These are phyloP conservation scores for Termitomyces sp. DNA, from an alignment of 768 basidiomycete species.

Conservation along the genomic window DNA sequence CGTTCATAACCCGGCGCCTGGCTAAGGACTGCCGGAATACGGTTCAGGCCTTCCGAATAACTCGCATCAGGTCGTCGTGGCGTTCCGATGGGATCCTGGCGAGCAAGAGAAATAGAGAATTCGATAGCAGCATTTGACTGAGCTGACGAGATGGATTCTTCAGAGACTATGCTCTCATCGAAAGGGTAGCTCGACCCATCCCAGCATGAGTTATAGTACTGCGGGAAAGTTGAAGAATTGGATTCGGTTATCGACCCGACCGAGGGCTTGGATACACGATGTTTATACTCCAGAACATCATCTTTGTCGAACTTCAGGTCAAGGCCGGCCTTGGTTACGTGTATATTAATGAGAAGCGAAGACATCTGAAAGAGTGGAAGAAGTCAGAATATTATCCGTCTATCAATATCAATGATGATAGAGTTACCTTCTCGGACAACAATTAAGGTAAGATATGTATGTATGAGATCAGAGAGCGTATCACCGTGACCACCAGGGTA, in stretches of 20 bases:
- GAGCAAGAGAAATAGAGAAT: neutral
- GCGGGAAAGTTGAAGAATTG: neutral
- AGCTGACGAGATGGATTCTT: neutral
- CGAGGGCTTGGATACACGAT: neutral
- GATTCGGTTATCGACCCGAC: neutral
- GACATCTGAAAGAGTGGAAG: neutral
- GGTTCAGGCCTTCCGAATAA: neutral
- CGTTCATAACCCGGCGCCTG: neutral
- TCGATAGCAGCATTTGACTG: neutral
- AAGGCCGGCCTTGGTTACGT: neutral
- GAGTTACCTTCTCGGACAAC: neutral
- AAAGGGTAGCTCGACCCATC: neutral
- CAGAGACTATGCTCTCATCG: neutral
- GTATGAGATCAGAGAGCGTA: neutral
- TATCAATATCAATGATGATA: too few relatives aligned
- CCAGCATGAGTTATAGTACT: neutral
- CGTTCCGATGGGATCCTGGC: slow-evolving; percentile 1
- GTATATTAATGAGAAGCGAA: neutral
- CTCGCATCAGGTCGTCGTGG: neutral
- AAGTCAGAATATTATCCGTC: neutral
- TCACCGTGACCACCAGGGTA: neutral
- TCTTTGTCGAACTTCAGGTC: neutral
- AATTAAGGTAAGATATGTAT: neutral
- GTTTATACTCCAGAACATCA: neutral
- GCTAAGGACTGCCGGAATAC: neutral